Base-by-base conservation (phyloP, 2,329 filamentous ascomycete genomes). In the Fusarium duplospermum region DNA sequence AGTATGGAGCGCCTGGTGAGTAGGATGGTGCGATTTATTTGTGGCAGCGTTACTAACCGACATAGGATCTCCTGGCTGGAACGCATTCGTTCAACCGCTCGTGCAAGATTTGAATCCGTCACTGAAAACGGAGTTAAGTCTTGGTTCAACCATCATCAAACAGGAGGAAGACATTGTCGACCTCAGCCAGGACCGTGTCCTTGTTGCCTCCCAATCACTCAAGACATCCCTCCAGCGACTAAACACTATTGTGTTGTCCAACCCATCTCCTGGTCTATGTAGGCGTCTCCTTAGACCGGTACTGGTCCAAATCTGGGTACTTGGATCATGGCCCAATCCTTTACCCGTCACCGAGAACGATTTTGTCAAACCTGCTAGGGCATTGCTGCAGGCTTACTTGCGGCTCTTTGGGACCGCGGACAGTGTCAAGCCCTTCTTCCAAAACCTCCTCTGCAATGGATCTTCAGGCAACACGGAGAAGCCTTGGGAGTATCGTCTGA, bases 251-350 rank as follows among this genome's bases (percentile, higher is more conserved):
- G 79, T 91, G 2, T 84, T 88, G 22, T 92, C 91, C 0, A 92
- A 92, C 76, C 91, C 91, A 0, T 92, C 93, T 64, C 89, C 91
- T 0, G 91, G 91, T 0, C 81, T 94, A 11, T 88, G 90, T 52
- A 90, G 87, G 71, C 85, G 92, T 60, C 83, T 94, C 1, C 80
- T 93, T 3, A 83, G 84, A 4, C 89, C 89, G 1, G 77, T 93
- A 3, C 75, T 93, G 4, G 80, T 90, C 6, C 88, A 91, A 2
- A 82, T 94, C 0, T 94, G 92, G 92, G 84, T 87, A 2, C 78
- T 94, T 18, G 83, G 88, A 1, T 88, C 88, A 6, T 90, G 89
- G 86, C 76, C 81, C 1, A 80, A 79, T 9, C 73, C 83, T 6
- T 76, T 81, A 9, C 60, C 79, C 1, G 70, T 77, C 2, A 77